Conservation (phyloP, 192 early-diverging fungal species). For the Pilobolus umbonatus region DNA sequence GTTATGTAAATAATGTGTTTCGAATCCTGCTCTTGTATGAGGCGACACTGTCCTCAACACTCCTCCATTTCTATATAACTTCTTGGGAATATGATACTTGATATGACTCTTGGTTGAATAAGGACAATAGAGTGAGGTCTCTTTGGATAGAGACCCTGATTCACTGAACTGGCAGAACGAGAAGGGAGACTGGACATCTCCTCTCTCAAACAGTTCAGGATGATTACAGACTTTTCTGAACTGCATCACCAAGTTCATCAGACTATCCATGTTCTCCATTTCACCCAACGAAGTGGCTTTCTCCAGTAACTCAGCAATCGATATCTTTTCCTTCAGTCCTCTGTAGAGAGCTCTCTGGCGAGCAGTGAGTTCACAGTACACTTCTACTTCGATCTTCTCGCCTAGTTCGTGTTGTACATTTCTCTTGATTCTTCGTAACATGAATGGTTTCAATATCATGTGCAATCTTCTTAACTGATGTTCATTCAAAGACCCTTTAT, state of each 20-base stretch:
- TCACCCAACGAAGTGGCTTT: conserved; percentile 59
- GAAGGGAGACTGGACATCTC: conserved; percentile 72
- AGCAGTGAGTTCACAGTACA: conserved; percentile 74
- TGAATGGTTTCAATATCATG: conserved; percentile 93
- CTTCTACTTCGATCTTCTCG: conserved; percentile 85
- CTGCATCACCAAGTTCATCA: conserved; percentile 95
- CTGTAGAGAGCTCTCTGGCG: conserved; percentile 70
- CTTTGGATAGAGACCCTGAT: conserved; percentile 58
- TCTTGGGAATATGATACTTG: conserved; percentile 61
- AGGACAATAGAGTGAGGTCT: conserved; percentile 46
- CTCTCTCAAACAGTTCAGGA: conserved; percentile 84
- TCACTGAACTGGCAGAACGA: conserved; percentile 53
- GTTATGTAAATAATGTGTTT: conserved; percentile 39
- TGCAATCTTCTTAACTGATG: conserved; percentile 82
- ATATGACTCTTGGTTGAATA: conserved; percentile 63
- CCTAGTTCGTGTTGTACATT: conserved; percentile 89
- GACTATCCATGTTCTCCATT: conserved; percentile 68
- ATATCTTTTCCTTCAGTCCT: conserved; percentile 73
- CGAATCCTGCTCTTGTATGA: conserved; percentile 38
- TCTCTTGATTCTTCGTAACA: conserved; percentile 86
- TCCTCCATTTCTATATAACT: conserved; percentile 62
- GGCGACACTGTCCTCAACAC: conserved; percentile 39
- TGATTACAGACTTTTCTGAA: conserved; percentile 90
- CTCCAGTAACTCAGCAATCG: conserved; percentile 69
- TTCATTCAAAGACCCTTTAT: conserved; percentile 73